A percentile compares a stretch with the other conserved stretches of the same genome.
These are phyloP conservation scores for Zalaria sp. DNA, from an alignment of 2,329 filamentous ascomycete genomes.

Conservation along the genomic window DNA sequence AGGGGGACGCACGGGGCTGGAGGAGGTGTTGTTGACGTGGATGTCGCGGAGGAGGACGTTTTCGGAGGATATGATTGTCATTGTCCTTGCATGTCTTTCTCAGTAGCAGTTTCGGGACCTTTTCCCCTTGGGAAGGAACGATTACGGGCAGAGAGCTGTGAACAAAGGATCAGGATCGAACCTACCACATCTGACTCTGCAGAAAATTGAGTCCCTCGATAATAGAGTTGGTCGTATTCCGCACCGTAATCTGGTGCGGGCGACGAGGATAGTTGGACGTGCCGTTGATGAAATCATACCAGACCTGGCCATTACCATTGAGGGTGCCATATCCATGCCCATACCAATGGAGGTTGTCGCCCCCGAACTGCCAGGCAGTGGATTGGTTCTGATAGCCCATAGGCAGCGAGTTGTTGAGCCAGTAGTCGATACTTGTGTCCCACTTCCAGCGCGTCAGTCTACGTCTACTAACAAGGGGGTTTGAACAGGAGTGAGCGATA, in stretches of 20 bases:
- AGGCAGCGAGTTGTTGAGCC: constrained; percentile 36
- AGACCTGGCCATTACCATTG: constrained; percentile 45
- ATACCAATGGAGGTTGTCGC: constrained; percentile 34
- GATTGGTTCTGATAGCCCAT: constrained; percentile 43
- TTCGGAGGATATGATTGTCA: constrained; percentile 37
- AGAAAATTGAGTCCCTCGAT: constrained; percentile 37
- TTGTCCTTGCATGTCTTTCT: constrained; percentile 11
- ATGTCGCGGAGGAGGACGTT: constrained; percentile 36
- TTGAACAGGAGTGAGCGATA: background rate
- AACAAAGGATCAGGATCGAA: background rate
- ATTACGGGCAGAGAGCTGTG: no score
- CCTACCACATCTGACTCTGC: constrained; percentile 45
- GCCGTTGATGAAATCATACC: constrained; percentile 37
- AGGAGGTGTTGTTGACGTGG: constrained; percentile 36
- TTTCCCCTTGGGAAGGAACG: no score
- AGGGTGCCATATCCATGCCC: constrained; percentile 39
- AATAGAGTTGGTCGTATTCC: constrained; percentile 32
- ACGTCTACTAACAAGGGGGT: no score
- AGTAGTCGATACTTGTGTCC: constrained; percentile 33
- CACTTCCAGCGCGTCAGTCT: constrained; percentile 9
- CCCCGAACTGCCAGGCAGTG: constrained; percentile 41
- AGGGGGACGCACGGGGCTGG: constrained; percentile 2
- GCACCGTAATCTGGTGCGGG: constrained; percentile 40
- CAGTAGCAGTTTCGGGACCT: no score
- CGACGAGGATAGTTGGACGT: constrained; percentile 33